phyloP scores from a whole-genome alignment of 176 grass and related monocot genomes.

The Carex littledalei region DNA sequence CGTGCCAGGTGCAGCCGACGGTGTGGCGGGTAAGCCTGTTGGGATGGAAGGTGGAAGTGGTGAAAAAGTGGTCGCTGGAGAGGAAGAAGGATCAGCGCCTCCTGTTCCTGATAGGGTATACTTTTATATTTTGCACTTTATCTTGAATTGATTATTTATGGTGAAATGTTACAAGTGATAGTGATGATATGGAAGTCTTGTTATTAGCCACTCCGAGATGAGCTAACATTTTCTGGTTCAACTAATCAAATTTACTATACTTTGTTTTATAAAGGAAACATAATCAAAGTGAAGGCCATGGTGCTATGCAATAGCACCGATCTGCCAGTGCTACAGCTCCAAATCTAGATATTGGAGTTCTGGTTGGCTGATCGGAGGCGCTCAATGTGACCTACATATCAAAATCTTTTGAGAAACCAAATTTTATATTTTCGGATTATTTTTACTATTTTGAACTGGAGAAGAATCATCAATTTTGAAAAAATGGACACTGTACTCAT shows the following conservation, averaged over 20 bases:
- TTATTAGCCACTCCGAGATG: neutral
- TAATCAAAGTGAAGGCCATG: neutral
- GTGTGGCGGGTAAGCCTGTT: conserved; percentile 35
- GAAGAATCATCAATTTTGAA: neutral
- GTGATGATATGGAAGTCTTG: neutral
- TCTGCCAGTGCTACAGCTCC: neutral
- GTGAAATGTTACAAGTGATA: neutral
- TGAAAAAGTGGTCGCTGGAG: conserved; percentile 58
- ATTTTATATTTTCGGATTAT: neutral
- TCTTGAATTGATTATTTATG: conserved; percentile 16
- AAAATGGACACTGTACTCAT: neutral
- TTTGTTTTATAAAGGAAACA: neutral
- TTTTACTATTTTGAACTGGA: neutral
- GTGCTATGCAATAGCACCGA: neutral
- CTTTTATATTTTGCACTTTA: neutral
- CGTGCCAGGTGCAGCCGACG: conserved; percentile 44
- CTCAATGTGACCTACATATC: neutral
- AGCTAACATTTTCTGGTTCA: neutral
- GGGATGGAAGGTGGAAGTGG: conserved; percentile 82
- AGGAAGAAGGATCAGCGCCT: conserved; percentile 61
- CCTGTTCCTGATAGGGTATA: conserved; percentile 83
- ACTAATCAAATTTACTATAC: neutral
- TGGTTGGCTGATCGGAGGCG: neutral
- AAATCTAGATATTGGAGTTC: neutral
- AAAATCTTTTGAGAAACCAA: neutral